phyloP scores from a whole-genome alignment of 331 rosid species.

The Spiraea crenata region DNA sequence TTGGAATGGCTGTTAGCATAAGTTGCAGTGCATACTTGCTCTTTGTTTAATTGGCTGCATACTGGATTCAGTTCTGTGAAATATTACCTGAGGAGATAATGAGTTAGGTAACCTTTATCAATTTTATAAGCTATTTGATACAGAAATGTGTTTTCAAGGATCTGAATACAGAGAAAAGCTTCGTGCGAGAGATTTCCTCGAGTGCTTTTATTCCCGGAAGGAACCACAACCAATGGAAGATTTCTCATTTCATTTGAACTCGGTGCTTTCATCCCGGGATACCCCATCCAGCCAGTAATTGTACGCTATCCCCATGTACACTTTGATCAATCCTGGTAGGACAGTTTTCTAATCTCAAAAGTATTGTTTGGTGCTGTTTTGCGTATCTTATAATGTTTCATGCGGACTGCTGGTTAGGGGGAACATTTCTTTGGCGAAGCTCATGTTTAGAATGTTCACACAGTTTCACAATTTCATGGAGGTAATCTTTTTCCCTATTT shows the following conservation, averaged over 20 bases:
- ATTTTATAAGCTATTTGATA: slow-evolving; percentile 88
- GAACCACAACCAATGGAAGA: slow-evolving; percentile 94
- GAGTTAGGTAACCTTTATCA: slow-evolving; percentile 30
- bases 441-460: slow-evolving; percentile 93
- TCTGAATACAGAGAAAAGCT: slow-evolving; percentile 97
- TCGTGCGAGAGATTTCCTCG: slow-evolving; percentile 80
- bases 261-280: slow-evolving; percentile 89
- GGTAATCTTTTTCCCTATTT: slow-evolving; percentile 44
- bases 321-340: slow-evolving; percentile 98
- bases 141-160: slow-evolving; percentile 93
- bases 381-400: slow-evolving; percentile 22
- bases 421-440: slow-evolving; percentile 67
- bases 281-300: slow-evolving; percentile 78
- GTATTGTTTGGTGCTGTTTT: slow-evolving; percentile 23
- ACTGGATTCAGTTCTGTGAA: background rate
- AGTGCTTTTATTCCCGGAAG: slow-evolving; percentile 93
- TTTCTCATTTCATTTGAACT: slow-evolving; percentile 88
- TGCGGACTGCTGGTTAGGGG: slow-evolving; percentile 59
- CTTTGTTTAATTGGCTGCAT: background rate
- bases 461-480: slow-evolving; percentile 95
- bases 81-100: slow-evolving; percentile 8
- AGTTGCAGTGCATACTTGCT: background rate
- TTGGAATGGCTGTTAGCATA: no score
- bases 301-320: slow-evolving; percentile 96
- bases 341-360: slow-evolving; percentile 20